Evolutionary conservation across 176 grass and related monocot genomes (phyloP).

Genomic region (Raddia guianensis): DNA sequence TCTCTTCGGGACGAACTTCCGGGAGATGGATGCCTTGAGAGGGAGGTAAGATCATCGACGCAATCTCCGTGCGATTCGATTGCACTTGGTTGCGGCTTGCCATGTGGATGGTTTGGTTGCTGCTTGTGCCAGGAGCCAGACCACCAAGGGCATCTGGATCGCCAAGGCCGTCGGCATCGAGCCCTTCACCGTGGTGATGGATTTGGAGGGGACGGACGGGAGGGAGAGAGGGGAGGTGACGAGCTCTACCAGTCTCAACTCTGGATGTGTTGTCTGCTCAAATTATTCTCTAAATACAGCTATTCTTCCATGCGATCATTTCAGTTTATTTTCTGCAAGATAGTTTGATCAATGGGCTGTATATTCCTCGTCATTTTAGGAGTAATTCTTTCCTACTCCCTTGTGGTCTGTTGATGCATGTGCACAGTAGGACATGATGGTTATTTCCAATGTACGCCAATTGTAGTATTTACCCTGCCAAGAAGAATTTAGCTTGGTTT

Average conservation of each 20-base stretch:
- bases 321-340: not conserved
- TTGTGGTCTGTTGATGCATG: not conserved
- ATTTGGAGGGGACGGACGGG: constrained; percentile 88
- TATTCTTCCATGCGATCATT: not conserved
- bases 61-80: not conserved
- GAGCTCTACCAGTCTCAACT: not conserved
- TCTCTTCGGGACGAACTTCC: constrained; percentile 79
- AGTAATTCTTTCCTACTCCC: not conserved
- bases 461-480: not conserved
- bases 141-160: constrained; percentile 90
- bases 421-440: not conserved
- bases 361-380: not conserved
- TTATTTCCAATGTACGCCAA: not conserved
- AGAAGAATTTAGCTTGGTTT: constrained; percentile 11
- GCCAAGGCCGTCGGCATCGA: constrained; percentile 69
- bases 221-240: constrained; percentile 85
- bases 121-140: constrained; percentile 62
- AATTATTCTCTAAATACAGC: not conserved
- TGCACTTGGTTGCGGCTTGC: not conserved
- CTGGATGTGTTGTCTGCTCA: not conserved
- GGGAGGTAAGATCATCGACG: constrained; percentile 56
- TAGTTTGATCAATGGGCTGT: not conserved
- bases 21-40: constrained; percentile 81
- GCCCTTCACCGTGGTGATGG: constrained; percentile 78
- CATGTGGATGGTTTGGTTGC: not conserved